phyloP scores from a whole-genome alignment of 2,329 filamentous ascomycete species.

The Hypoxylon sp. region DNA sequence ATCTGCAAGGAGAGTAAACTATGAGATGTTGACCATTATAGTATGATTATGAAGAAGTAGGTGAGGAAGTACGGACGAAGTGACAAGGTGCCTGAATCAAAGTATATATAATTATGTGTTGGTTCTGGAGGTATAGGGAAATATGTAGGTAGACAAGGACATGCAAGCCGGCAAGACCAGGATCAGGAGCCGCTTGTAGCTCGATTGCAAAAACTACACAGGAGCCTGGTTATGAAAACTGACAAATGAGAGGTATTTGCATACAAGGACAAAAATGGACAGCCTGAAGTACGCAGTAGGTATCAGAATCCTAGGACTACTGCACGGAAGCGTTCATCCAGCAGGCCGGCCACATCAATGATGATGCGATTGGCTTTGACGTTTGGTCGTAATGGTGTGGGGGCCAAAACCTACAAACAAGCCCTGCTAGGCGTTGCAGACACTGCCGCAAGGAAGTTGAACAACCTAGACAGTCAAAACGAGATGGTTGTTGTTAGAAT shows the following conservation, averaged over 20 bases:
- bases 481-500: not conserved
- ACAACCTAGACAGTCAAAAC: not conserved
- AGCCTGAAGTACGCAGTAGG: too few species aligned
- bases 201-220: conserved; percentile 14
- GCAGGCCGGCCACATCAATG: conserved; percentile 17
- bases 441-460: conserved; percentile 5
- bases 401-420: conserved; percentile 17
- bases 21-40: conserved; percentile 18
- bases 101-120: conserved; percentile 17
- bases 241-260: conserved; percentile 14
- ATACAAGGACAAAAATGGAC: not conserved
- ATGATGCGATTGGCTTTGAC: conserved; percentile 9
- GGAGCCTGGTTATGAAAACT: conserved; percentile 21
- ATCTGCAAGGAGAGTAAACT: conserved; percentile 5
- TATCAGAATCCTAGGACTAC: conserved; percentile 18
- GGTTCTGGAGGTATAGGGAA: not conserved
- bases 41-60: not conserved
- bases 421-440: not conserved
- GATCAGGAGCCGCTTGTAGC: not conserved
- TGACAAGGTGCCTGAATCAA: conserved; percentile 3
- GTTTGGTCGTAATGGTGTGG: conserved; percentile 9
- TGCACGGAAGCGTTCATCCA: conserved; percentile 20
- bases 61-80: not conserved
- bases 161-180: conserved; percentile 2
- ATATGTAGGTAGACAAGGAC: not conserved